Conservation (phyloP, 306 rosid species). For the Begonia masoniana region DNA sequence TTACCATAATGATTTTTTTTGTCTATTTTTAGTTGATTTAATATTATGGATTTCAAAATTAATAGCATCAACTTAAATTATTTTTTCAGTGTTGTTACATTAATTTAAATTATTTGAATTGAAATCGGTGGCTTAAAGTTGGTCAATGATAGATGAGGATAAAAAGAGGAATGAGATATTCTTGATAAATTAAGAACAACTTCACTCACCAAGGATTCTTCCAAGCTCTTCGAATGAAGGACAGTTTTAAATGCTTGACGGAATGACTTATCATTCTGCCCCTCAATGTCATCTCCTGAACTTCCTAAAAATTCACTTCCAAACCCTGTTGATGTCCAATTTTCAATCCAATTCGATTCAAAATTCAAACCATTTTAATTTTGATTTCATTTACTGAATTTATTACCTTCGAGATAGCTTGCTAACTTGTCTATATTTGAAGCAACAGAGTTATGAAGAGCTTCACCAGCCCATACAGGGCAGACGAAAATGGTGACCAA, state of each 20-base stretch:
- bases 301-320: constrained; percentile 43
- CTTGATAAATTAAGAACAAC: neutral
- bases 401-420: constrained; percentile 43
- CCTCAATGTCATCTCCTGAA: constrained; percentile 18
- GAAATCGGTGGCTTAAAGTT: too few species aligned
- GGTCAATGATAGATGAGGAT: too few species aligned
- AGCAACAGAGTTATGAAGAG: constrained; percentile 59
- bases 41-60: neutral
- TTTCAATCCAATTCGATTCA: too few species aligned
- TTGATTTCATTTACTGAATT: too few species aligned
- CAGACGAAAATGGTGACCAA: constrained; percentile 39
- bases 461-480: constrained; percentile 95
- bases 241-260: constrained; percentile 53
- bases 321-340: constrained; percentile 32
- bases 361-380: too few species aligned
- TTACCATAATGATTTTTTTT: too few species aligned
- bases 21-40: too few species aligned
- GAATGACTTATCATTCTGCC: constrained; percentile 24
- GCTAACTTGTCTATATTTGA: constrained; percentile 68
- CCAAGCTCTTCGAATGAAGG: constrained; percentile 52
- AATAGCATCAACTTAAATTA: too few species aligned
- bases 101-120: too few species aligned
- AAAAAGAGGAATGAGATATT: too few species aligned
- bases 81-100: too few species aligned
- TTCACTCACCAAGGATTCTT: constrained; percentile 44